Evolutionary conservation across 2,329 filamentous ascomycete genomes (phyloP).

Genomic region (Alternaria viburni): DNA sequence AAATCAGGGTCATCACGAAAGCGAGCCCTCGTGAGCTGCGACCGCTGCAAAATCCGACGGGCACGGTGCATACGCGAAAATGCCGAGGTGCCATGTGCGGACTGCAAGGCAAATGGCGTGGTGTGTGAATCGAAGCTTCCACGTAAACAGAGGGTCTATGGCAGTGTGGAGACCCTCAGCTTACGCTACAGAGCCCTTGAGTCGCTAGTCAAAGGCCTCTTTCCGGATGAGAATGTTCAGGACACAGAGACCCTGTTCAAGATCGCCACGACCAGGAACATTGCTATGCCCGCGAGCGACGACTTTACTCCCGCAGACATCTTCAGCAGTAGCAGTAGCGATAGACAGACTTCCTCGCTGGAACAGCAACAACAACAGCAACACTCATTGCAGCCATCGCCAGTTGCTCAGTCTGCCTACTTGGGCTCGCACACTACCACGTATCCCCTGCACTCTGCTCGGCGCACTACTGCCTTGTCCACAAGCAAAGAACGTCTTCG

Average conservation of each 20-base stretch:
- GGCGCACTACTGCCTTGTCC: constrained; percentile 10
- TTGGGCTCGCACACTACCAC: not conserved
- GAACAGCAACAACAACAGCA: constrained; percentile 8
- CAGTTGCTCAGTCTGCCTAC: not conserved
- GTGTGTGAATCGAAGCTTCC: constrained; percentile 53
- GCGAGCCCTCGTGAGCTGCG: constrained; percentile 40
- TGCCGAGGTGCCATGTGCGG: constrained; percentile 45
- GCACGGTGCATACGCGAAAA: constrained; percentile 37
- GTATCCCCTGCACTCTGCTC: constrained; percentile 10
- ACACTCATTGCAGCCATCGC: constrained; percentile 8
- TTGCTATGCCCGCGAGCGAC: constrained; percentile 45
- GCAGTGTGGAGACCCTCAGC: constrained; percentile 55
- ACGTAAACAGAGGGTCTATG: constrained; percentile 55
- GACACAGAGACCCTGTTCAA: constrained; percentile 50
- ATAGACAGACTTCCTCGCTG: not conserved
- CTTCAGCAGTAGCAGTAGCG: constrained; percentile 21
- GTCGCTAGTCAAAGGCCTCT: constrained; percentile 51
- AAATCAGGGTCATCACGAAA: constrained; percentile 32
- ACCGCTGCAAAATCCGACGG: constrained; percentile 38
- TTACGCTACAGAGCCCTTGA: constrained; percentile 53
- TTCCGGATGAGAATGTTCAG: constrained; percentile 49
- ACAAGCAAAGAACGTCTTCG: constrained; percentile 7
- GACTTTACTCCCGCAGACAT: constrained; percentile 37
- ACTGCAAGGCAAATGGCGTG: constrained; percentile 49
- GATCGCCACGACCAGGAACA: constrained; percentile 49